phyloP scores from a whole-genome alignment of 2,329 filamentous ascomycete genomes.

The Trichoderma pleuroti region DNA sequence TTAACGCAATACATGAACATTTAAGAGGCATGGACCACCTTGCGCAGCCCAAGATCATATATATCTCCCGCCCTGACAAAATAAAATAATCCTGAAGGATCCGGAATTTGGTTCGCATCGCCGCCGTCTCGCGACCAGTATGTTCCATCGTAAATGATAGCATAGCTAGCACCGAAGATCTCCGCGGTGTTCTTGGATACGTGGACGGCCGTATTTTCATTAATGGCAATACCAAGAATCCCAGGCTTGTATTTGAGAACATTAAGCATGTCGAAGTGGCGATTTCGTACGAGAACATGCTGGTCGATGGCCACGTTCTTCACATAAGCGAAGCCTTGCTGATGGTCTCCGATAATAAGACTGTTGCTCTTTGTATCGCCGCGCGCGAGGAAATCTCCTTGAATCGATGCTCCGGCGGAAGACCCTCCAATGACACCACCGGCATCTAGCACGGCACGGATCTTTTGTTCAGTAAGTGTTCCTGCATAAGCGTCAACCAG shows the following conservation, averaged over 20 bases:
- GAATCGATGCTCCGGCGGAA: slow-evolving; percentile 7
- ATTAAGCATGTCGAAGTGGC: slow-evolving; percentile 3
- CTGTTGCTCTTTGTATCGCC: slow-evolving; percentile 5
- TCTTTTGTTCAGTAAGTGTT: slow-evolving; percentile 1
- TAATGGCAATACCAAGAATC: slow-evolving; percentile 2
- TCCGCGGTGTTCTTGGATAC: slow-evolving; percentile 2
- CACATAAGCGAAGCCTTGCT: slow-evolving; percentile 10
- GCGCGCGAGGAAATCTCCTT: slow-evolving; percentile 8
- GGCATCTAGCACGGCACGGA: slow-evolving; percentile 1
- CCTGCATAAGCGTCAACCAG: slow-evolving; percentile 8
- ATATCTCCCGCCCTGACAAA: not conserved
- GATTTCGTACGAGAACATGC: slow-evolving; percentile 7
- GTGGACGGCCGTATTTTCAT: not conserved
- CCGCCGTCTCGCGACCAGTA: slow-evolving; percentile 4
- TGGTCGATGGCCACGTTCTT: slow-evolving; percentile 13
- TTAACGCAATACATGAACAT: not conserved
- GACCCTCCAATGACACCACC: slow-evolving; percentile 7
- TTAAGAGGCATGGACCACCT: not conserved
- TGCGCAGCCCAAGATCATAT: slow-evolving; percentile 1
- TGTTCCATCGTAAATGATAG: slow-evolving; percentile 12
- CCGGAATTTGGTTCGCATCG: slow-evolving; percentile 1
- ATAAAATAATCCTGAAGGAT: not conserved
- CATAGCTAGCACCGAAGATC: slow-evolving; percentile 2
- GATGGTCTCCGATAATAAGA: slow-evolving; percentile 10
- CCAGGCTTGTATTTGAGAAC: slow-evolving; percentile 10